Evolutionary conservation across 2,329 filamentous ascomycete species (phyloP), one percentile per base, ranked within the genome.

Genomic region (Colletotrichum somersetense): DNA sequence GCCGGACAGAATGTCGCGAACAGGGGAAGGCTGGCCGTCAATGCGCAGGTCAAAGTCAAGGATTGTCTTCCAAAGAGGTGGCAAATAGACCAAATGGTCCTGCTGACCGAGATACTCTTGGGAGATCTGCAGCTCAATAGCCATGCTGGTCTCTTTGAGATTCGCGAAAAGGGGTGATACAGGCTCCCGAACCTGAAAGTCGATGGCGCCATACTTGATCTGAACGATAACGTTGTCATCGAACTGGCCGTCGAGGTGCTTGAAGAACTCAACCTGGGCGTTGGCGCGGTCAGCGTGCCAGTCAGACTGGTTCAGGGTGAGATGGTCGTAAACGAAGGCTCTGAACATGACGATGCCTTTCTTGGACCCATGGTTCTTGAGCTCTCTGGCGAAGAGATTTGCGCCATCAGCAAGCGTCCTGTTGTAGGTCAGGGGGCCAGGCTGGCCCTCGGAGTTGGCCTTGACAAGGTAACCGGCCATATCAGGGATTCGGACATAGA

Each of bases 41-140:
- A 91, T 85, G 5, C 89, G 86, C 68, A 93, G 80, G 77, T 94
- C 91, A 74, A 91, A 92, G 71, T 92, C 88, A 0, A 93, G 83
- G 10, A 93, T 84, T 2, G 87, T 88, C 78, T 90, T 90, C 92
- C 92, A 94, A 16, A 93, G 80, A 0, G 91, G 91, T 1, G 91
- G 84, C 0, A 92, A 81, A 75, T 93, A 93, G 0, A 93, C 89
- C 1, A 93, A 78, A 77, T 93, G 91, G 33, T 84, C 87, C 77
- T 93, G 91, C 77, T 93, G 91, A 0, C 91, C 91, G 0, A 93
- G 84, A 75, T 93, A 93, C 76, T 93, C 91, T 76, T 92, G 91
- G 0, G 87, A 86, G 23, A 93, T 85, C 77, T 93, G 86, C 2
- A 93, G 83, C 78, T 93, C 91, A 48, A 93, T 89, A 0, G 89